Base-by-base conservation (phyloP, 257 asterid species). In the Forsythia suspensa region DNA sequence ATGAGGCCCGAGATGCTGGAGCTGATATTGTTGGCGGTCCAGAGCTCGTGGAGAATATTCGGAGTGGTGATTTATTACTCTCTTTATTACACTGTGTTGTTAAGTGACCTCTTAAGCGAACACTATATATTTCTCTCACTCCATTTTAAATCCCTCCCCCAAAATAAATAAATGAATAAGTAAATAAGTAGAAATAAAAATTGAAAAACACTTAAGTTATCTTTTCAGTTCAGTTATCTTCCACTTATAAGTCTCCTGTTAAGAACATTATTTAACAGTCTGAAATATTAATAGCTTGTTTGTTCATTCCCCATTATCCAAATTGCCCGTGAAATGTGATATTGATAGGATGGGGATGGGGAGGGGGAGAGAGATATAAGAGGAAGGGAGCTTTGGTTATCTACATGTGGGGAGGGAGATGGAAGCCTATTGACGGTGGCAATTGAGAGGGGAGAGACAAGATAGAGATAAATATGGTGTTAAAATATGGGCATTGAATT, bases 11-110 rank as follows among this genome's bases (percentile, higher is more conserved):
- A 83, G 97, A 87, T 16, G 96, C 99, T 7, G 98, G 99, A 75
- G 99, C 99, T 67, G 91, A 93, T 80, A 76, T 91, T 81, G 97
- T 93, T 78, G 99, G 99, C 57, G 99, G 99, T 75, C 87, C 89
- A n/a, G 99, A 95, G 55, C 92, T 95, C 77, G 88, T 93, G 80
- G 97, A 94, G 77, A 84, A 82, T 80, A 92, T 95, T 74, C 81
- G 85, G 41, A 88, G 84, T 8, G 98, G 99, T 95, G 79, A 84
- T 79, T 70, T 73, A 16, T 71, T 38, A 21, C 55, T 82, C 2
- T 61, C 74, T 42, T 80, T 71, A 51, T 73, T 71, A 0, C 8
- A 5, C 39, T 65, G 39, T 77, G 42, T 70, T 72, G 70, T 71
- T 70, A 48, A 65, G 72, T 74, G 70, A 37, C 55, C 59, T 61